Evolutionary conservation across 2,329 filamentous ascomycete species (phyloP), one percentile per base, ranked within the genome.

Genomic region (Neoscytalidium dimidiatum): DNA sequence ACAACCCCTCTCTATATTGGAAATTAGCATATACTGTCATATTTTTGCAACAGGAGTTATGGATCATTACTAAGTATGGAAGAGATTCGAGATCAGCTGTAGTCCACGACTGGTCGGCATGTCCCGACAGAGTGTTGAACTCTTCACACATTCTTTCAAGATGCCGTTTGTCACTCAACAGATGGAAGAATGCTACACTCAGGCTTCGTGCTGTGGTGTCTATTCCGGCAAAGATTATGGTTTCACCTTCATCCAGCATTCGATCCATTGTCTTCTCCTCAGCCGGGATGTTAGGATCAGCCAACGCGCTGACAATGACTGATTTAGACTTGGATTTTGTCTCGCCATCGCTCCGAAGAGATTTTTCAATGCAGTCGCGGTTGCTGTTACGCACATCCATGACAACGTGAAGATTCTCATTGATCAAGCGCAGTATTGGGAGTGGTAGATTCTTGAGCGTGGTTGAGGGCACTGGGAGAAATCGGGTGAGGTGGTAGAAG

Each of bases 261-360:
- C 76, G 70, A 5, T 68, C 58, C 11, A 71, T 70, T 1, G 73
- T 71, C 66, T 81, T 81, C 64, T 79, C 77, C 17, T 71, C 67
- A 3, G 52, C 29, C 13, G 46, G 46, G n/a, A 41, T 17, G 14
- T 11, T 17, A 17, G 8, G 38, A 41, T 41, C 38, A 17, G 38
- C 38, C 38, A 41, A 17, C 9, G 38, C 38, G 14, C 38, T 41
- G 38, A 41, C 4, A 17, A 41, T 41, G 7, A 41, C 38, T 41
- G 38, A 41, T 17, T 41, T 41, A 17, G 9, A 41, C 13, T 41
- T 41, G 38, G 38, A 14, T 5, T 41, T 9, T 4, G 38, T 41
- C 38, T 41, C 38, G 11, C n/a, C n/a, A 11, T 41, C 38, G 4
- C 14, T 41, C 4, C 4, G 38, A 9, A 41, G 38, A 41, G 38